phyloP scores from a whole-genome alignment of 2,329 filamentous ascomycete species.

The Colletotrichum sojae region DNA sequence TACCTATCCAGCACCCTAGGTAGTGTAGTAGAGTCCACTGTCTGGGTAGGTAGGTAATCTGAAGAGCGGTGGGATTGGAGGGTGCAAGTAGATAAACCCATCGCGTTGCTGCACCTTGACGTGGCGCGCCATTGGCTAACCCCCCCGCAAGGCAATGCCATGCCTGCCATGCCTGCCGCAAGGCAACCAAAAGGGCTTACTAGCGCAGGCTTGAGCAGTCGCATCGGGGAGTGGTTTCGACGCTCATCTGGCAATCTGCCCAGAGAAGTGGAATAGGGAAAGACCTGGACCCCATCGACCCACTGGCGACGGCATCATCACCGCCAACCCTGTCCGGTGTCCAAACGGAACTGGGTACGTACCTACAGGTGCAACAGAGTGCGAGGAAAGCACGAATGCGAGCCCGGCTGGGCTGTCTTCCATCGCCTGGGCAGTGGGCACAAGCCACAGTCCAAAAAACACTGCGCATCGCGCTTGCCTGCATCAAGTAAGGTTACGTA shows the following conservation, averaged over 20 bases:
- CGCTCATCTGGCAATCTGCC: background rate
- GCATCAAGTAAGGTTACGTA: too few species aligned
- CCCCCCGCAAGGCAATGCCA: slow-evolving; percentile 16
- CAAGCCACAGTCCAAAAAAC: too few species aligned
- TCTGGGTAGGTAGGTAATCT: too few species aligned
- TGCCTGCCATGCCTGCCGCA: background rate
- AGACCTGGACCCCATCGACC: background rate
- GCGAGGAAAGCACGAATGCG: too few species aligned
- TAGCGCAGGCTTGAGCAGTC: slow-evolving; percentile 7
- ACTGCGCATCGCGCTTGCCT: too few species aligned
- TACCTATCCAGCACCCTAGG: too few species aligned
- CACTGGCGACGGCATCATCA: background rate
- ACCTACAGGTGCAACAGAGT: too few species aligned
- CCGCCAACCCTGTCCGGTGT: background rate
- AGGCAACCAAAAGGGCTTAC: slow-evolving; percentile 16
- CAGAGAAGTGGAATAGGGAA: background rate
- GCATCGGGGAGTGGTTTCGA: background rate
- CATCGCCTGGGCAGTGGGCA: too few species aligned
- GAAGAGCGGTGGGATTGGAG: slow-evolving; percentile 8
- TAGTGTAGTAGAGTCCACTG: too few species aligned
- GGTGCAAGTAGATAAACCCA: slow-evolving; percentile 10
- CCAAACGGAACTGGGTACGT: too few species aligned
- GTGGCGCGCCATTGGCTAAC: slow-evolving; percentile 8
- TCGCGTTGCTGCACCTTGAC: background rate
- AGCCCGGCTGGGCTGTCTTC: too few species aligned